phyloP scores from a whole-genome alignment of 805 yeast species.

The Hanseniaspora mollemarum region DNA sequence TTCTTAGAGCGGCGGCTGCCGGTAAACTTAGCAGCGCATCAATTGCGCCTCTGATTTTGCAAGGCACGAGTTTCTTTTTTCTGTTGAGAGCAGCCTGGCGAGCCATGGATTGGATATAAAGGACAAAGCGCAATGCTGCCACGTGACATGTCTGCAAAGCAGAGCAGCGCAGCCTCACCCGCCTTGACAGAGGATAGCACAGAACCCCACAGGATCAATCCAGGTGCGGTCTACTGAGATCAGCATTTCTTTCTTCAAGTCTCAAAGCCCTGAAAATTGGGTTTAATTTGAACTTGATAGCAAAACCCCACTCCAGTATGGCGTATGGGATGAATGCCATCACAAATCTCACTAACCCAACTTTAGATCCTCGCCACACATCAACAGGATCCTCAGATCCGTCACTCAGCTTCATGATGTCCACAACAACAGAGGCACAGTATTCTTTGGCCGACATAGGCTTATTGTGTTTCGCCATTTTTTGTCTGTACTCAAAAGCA shows the following conservation, averaged over 20 bases:
- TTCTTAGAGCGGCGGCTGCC: too few relatives aligned
- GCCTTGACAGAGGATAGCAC: background rate
- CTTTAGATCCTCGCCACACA: conserved; percentile 45
- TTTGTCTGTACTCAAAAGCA: conserved; percentile 41
- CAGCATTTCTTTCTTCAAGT: conserved; percentile 17
- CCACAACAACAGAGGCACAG: conserved; percentile 38
- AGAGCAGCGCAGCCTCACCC: too few relatives aligned
- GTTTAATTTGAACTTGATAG: conserved; percentile 33
- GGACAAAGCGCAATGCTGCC: too few relatives aligned
- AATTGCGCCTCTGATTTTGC: too few relatives aligned
- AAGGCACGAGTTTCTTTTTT: too few relatives aligned
- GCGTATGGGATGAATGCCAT: conserved; percentile 37
- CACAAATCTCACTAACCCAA: conserved; percentile 31
- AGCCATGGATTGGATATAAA: too few relatives aligned
- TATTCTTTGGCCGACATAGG: conserved; percentile 54
- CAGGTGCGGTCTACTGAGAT: background rate
- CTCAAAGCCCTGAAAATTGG: conserved; percentile 29
- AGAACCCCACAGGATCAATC: background rate
- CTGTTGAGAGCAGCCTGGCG: too few relatives aligned
- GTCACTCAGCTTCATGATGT: background rate
- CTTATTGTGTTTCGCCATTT: conserved; percentile 46
- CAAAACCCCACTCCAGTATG: conserved; percentile 34
- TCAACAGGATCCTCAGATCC: conserved; percentile 35
- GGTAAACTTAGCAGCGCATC: too few relatives aligned
- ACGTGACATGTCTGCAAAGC: background rate